Percentiles rank a stretch among this genome's conserved stretches.
phyloP scores from a whole-genome alignment of 2,329 filamentous ascomycete species.

The Verticillium zaregamsianum region DNA sequence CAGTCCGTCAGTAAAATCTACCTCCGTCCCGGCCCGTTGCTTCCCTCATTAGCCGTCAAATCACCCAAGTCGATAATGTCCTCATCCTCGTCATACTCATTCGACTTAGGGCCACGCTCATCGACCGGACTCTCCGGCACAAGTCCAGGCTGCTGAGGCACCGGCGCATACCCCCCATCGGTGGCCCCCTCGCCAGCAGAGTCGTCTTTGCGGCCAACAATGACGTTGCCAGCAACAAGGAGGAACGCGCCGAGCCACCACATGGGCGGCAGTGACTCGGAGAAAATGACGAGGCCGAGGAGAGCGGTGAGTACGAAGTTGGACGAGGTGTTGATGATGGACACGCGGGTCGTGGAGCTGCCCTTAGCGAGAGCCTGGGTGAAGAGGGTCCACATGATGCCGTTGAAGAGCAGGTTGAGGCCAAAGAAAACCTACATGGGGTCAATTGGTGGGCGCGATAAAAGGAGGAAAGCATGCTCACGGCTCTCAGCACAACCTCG shows the following conservation, averaged over 20 bases:
- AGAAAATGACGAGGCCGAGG: slow-evolving; percentile 66
- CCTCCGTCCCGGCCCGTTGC: not conserved
- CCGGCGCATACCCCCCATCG: slow-evolving; percentile 21
- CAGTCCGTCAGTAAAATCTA: not conserved
- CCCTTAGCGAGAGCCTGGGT: slow-evolving; percentile 72
- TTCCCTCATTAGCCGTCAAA: not conserved
- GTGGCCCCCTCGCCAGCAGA: slow-evolving; percentile 16
- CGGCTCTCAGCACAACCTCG: slow-evolving; percentile 44
- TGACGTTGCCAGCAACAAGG: slow-evolving; percentile 71
- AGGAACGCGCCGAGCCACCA: slow-evolving; percentile 75
- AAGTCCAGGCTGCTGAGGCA: slow-evolving; percentile 18
- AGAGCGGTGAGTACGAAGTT: slow-evolving; percentile 79
- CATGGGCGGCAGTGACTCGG: slow-evolving; percentile 64
- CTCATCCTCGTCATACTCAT: slow-evolving; percentile 20
- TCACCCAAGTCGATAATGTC: slow-evolving; percentile 30
- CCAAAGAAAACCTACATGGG: slow-evolving; percentile 63
- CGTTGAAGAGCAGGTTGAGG: slow-evolving; percentile 72
- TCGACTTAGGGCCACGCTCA: not conserved
- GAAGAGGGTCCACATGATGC: slow-evolving; percentile 80
- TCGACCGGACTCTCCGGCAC: not conserved
- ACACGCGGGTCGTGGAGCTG: slow-evolving; percentile 72
- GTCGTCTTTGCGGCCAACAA: slow-evolving; percentile 66
- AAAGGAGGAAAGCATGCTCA: slow-evolving; percentile 26
- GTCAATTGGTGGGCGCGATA: not conserved
- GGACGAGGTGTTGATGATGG: slow-evolving; percentile 75